Conservation (phyloP, 805 yeast species). For the Candida pseudoglaebosa region DNA sequence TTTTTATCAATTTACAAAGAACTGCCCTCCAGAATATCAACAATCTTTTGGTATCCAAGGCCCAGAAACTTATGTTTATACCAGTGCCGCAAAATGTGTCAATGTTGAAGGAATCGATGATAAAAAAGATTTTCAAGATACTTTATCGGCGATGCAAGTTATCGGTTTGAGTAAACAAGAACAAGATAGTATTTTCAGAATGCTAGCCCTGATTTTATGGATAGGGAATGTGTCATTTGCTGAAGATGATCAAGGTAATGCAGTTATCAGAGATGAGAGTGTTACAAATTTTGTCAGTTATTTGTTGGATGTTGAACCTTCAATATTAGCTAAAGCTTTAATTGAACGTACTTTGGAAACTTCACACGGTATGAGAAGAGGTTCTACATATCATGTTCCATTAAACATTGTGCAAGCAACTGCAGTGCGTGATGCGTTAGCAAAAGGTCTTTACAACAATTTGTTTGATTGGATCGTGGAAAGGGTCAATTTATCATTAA, state of each 20-base stretch:
- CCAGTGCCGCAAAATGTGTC: conserved; percentile 82
- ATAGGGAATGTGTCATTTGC: conserved; percentile 85
- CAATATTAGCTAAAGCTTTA: conserved; percentile 60
- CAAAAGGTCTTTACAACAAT: conserved; percentile 90
- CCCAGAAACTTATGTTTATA: conserved; percentile 90
- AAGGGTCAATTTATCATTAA: conserved; percentile 77
- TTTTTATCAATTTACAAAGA: conserved; percentile 92
- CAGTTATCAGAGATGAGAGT: conserved; percentile 74
- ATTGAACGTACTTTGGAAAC: conserved; percentile 86
- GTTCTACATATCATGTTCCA: conserved; percentile 92
- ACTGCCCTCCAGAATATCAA: conserved; percentile 80
- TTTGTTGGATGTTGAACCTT: conserved; percentile 73
- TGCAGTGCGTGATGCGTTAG: conserved; percentile 92
- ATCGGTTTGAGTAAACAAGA: conserved; percentile 81
- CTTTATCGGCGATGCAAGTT: conserved; percentile 78
- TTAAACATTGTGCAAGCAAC: conserved; percentile 88
- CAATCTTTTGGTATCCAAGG: conserved; percentile 84
- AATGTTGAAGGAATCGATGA: conserved; percentile 87
- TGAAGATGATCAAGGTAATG: conserved; percentile 85
- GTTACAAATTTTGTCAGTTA: conserved; percentile 96
- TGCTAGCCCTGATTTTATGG: conserved; percentile 86
- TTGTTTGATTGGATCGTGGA: conserved; percentile 95
- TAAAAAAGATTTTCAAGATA: conserved; percentile 69
- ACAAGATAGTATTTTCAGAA: conserved; percentile 85
- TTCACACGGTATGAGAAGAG: conserved; percentile 82